A percentile compares a stretch with the other conserved stretches of the same genome.
These are phyloP conservation scores for Cladobotryum protrusum DNA, from an alignment of 2,329 filamentous ascomycete species.

Conservation along the genomic window DNA sequence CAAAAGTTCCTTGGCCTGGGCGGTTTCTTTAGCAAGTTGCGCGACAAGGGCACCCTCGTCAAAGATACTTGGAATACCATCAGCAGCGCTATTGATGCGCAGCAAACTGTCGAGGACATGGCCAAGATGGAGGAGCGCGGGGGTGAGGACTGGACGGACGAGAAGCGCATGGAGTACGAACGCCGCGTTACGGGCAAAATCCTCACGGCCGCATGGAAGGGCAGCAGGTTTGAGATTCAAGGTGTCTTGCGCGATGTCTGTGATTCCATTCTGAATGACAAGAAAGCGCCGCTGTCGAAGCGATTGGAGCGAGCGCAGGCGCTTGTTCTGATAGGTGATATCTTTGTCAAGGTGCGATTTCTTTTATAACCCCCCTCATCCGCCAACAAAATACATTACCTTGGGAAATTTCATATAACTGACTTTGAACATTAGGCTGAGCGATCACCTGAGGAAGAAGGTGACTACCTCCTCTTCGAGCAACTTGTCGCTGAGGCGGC, in stretches of 20 bases:
- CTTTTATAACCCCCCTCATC: not conserved
- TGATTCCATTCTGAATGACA: slow-evolving; percentile 74
- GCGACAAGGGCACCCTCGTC: slow-evolving; percentile 92
- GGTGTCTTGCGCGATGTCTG: slow-evolving; percentile 92
- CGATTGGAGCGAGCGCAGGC: slow-evolving; percentile 86
- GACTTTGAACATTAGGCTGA: slow-evolving; percentile 54
- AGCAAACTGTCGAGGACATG: slow-evolving; percentile 99
- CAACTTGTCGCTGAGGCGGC: slow-evolving; percentile 95
- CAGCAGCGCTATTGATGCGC: slow-evolving; percentile 89
- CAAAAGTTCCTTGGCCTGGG: slow-evolving; percentile 96
- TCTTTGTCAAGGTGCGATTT: slow-evolving; percentile 73
- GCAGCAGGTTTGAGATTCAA: slow-evolving; percentile 97
- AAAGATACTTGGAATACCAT: slow-evolving; percentile 99
- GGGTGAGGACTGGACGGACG: slow-evolving; percentile 96
- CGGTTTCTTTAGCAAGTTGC: slow-evolving; percentile 88
- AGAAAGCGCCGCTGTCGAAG: slow-evolving; percentile 75
- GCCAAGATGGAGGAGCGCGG: slow-evolving; percentile 89
- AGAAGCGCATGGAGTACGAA: slow-evolving; percentile 94
- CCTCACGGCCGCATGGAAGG: slow-evolving; percentile 90
- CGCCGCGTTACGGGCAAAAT: slow-evolving; percentile 96
- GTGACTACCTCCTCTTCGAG: slow-evolving; percentile 97
- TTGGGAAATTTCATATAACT: not conserved
- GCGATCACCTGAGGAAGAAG: slow-evolving; percentile 90
- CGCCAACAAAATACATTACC: not conserved
- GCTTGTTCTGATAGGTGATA: slow-evolving; percentile 78